phyloP scores from a whole-genome alignment of 75 land plant species.

The Pinus taeda region DNA sequence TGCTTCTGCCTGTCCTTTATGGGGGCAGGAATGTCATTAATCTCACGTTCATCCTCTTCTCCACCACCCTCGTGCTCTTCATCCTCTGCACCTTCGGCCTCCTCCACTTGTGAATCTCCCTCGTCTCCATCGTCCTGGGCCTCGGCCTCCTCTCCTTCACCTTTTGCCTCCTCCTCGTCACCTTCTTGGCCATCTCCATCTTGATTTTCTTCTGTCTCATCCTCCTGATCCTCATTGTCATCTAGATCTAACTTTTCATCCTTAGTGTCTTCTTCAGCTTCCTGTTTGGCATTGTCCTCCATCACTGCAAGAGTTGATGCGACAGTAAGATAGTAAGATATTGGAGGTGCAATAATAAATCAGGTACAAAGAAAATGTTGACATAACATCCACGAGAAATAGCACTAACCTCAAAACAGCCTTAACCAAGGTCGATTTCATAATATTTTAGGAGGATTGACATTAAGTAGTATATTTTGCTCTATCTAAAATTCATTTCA shows the following conservation, averaged over 20 bases:
- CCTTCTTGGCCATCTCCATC: background rate
- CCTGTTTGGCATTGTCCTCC: background rate
- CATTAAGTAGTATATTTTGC: too few species aligned
- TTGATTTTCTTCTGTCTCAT: background rate
- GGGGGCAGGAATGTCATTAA: constrained; percentile 19
- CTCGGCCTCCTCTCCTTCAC: background rate
- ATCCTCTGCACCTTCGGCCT: constrained; percentile 7
- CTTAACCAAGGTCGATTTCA: too few species aligned
- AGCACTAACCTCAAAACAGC: background rate
- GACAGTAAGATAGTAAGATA: background rate
- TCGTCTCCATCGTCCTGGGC: background rate
- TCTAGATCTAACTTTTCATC: background rate
- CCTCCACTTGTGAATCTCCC: background rate
- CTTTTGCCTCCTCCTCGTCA: background rate
- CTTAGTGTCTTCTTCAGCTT: background rate
- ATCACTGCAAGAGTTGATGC: background rate
- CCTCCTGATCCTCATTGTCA: background rate
- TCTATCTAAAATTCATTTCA: too few species aligned
- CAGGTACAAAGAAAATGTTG: background rate
- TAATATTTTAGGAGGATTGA: too few species aligned
- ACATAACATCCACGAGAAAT: background rate
- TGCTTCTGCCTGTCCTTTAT: constrained; percentile 29
- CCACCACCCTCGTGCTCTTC: constrained; percentile 23
- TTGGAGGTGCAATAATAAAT: background rate
- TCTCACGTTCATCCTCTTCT: constrained; percentile 23